Evolutionary conservation across 2,329 filamentous ascomycete species (phyloP), one percentile per base, ranked within the genome.

Genomic region (Diplodia corticola): DNA sequence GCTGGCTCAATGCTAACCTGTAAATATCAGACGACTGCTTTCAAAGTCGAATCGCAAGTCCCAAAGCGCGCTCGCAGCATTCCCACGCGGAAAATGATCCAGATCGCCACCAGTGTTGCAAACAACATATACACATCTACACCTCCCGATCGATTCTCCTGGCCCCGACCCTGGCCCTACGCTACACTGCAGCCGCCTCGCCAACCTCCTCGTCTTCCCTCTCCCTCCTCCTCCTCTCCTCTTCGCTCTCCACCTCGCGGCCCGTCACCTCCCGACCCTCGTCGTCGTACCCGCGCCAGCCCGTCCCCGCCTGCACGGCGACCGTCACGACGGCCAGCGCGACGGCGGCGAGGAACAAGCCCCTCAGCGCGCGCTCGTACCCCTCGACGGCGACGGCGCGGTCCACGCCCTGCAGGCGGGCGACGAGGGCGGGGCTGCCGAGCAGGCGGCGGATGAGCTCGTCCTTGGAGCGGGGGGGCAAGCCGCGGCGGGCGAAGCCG

Each of bases 401-500:
- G 68, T 87, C 84, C 6, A 75, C 70, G 0, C 85, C 86, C 0
- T 77, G 69, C 50, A 89, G 70, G 12, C 71, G 73, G 33, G 77
- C 74, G 0, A 88, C 86, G 15, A 86, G 73, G 0, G 82, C 85
- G 2, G 87, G 87, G 69, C 84, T 87, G 0, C 87, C 87, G 10
- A 88, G 71, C 13, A 89, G 74, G 60, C 79, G 80, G n/a, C 84
- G 78, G 1, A 88, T 79, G 20, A 89, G 74, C 40, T 57, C 59
- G 2, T 76, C 78, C 46, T 73, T 70, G 50, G 17, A 5, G 15
- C 74, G 70, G 67, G 79, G 68, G 67, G 80, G 49, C 9, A 10
- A 12, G 68, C 76, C 80, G 6, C 76, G 77, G 5, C 82, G 73
- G 4, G 76, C 74, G 69, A 92, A 92, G 0, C 87, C 86, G 0